Evolutionary conservation across 116 monocot species (phyloP).

Genomic region (Zostera marina): DNA sequence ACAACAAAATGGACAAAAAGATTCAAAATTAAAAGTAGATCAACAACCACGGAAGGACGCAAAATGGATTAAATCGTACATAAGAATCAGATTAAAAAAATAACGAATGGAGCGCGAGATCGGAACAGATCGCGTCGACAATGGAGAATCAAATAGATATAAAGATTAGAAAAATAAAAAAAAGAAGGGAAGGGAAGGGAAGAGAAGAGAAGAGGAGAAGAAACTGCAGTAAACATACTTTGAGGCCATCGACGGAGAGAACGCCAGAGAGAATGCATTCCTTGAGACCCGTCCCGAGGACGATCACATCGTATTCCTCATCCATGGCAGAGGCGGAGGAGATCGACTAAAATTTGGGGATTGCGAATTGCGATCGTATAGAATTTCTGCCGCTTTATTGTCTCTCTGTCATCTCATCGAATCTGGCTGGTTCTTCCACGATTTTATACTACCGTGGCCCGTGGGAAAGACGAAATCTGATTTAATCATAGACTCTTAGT

Average conservation of each 20-base stretch:
- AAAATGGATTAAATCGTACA: neutral
- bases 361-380: slow-evolving; percentile 1
- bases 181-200: neutral
- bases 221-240: slow-evolving; percentile 11
- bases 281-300: slow-evolving; percentile 65
- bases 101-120: neutral
- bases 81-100: neutral
- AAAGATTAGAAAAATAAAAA: neutral
- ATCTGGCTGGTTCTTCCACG: too few species aligned
- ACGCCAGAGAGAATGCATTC: slow-evolving; percentile 70
- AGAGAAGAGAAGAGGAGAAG: neutral
- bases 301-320: slow-evolving; percentile 58
- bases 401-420: too few species aligned
- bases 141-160: neutral
- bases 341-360: neutral
- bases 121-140: neutral
- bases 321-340: slow-evolving; percentile 23
- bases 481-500: too few species aligned
- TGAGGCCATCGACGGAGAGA: slow-evolving; percentile 64
- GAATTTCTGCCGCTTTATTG: too few species aligned
- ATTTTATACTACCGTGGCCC: too few species aligned
- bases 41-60: neutral
- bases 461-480: too few species aligned
- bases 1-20: too few species aligned
- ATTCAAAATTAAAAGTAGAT: too few species aligned